phyloP scores from a whole-genome alignment of 176 grass and related monocot genomes.

The Chloris gayana region DNA sequence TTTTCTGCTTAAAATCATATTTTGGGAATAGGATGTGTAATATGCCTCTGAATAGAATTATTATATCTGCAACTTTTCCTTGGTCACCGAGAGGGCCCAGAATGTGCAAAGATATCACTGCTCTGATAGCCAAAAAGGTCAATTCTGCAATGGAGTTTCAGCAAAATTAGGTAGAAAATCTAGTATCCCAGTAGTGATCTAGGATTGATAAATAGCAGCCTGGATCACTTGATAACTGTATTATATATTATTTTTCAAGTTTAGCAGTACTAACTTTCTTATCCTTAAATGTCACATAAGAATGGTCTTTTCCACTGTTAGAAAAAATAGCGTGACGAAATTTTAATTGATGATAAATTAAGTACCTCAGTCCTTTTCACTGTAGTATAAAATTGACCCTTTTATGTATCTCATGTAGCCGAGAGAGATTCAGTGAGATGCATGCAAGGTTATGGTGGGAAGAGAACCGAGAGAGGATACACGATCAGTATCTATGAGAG shows the following conservation, averaged over 20 bases:
- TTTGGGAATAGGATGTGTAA: neutral
- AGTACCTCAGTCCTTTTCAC: neutral
- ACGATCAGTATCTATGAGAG: constrained; percentile 81
- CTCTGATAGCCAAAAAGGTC: constrained; percentile 8
- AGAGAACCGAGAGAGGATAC: constrained; percentile 75
- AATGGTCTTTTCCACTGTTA: neutral
- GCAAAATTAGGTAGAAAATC: neutral
- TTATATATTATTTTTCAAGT: neutral
- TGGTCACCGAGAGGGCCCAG: neutral
- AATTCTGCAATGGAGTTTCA: neutral
- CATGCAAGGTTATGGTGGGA: constrained; percentile 86
- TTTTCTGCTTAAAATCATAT: constrained; percentile 9
- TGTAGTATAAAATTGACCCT: neutral
- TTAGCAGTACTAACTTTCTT: neutral
- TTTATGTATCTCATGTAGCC: constrained; percentile 47
- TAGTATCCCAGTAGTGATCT: constrained; percentile 2
- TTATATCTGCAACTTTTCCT: neutral
- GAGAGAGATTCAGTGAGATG: constrained; percentile 88
- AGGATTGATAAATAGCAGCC: neutral
- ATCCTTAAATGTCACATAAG: constrained; percentile 12
- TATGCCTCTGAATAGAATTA: neutral
- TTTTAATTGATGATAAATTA: neutral
- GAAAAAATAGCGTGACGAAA: neutral
- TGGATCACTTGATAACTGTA: neutral
- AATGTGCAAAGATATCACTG: neutral